Conservation (phyloP, 805 yeast genomes). For the Candida alai region DNA sequence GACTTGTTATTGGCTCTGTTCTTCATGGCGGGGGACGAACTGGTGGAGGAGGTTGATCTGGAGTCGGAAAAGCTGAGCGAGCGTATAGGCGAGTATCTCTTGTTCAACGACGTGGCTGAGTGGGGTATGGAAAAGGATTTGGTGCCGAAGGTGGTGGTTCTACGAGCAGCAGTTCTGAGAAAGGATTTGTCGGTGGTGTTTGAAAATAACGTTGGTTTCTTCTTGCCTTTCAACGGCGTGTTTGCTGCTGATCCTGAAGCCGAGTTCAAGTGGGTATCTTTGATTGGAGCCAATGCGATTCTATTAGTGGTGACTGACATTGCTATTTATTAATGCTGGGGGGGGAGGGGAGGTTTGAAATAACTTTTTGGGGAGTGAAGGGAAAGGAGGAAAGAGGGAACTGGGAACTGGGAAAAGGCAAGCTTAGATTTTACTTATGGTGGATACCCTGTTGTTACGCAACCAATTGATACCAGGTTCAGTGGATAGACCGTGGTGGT, state of each 20-base stretch:
- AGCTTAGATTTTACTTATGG: too few species aligned
- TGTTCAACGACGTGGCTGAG: conserved; percentile 6
- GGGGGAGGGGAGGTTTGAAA: neutral
- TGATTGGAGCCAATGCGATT: conserved; percentile 36
- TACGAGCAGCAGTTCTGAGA: too few species aligned
- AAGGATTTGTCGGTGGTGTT: conserved; percentile 1
- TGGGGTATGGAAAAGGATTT: conserved; percentile 8
- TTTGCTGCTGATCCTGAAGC: conserved; percentile 3
- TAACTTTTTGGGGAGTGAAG: too few species aligned
- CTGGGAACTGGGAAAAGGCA: too few species aligned
- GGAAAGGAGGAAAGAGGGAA: too few species aligned
- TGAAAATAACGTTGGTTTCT: conserved; percentile 3
- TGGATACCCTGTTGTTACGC: too few species aligned
- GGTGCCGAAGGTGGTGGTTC: conserved; percentile 8
- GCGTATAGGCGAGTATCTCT: conserved; percentile 6
- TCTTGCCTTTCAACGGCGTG: conserved; percentile 8
- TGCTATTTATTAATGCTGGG: neutral
- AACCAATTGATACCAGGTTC: too few species aligned
- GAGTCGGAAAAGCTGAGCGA: conserved; percentile 25
- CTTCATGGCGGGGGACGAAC: conserved; percentile 3
- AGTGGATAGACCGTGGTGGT: too few species aligned
- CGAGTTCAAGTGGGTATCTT: conserved; percentile 24
- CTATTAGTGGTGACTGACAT: conserved; percentile 22
- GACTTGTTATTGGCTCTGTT: conserved; percentile 1
- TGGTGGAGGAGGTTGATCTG: conserved; percentile 14